These are phyloP conservation scores for Calophaca sinica DNA, from an alignment of 306 rosid species.

Conservation along the genomic window DNA sequence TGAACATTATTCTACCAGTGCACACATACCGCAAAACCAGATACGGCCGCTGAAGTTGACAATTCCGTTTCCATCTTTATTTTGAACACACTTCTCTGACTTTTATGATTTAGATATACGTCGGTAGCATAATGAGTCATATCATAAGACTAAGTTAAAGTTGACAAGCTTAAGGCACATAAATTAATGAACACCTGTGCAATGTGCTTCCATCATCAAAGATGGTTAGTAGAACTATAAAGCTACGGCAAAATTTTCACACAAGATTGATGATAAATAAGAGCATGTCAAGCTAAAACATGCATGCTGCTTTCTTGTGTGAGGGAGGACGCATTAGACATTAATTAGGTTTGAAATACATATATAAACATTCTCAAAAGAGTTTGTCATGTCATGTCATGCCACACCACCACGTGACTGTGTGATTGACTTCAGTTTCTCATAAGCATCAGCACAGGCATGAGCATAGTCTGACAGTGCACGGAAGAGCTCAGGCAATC, in stretches of 20 bases:
- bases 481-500: conserved; percentile 84
- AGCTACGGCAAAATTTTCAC: conserved; percentile 54
- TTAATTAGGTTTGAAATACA: conserved; percentile 40
- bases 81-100: conserved; percentile 34
- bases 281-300: conserved; percentile 40
- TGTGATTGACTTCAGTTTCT: conserved; percentile 57
- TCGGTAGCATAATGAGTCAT: conserved; percentile 19
- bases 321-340: conserved; percentile 19
- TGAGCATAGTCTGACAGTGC: conserved; percentile 66
- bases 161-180: conserved; percentile 13
- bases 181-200: neutral
- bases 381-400: conserved; percentile 37
- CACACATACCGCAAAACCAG: conserved; percentile 15
- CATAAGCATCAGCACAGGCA: conserved; percentile 68
- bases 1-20: conserved; percentile 16
- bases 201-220: conserved; percentile 33
- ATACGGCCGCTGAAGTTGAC: conserved; percentile 17
- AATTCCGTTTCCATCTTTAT: conserved; percentile 27
- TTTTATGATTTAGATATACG: neutral
- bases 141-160: conserved; percentile 4
- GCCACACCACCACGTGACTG: conserved; percentile 41
- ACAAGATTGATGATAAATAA: conserved; percentile 43
- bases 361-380: conserved; percentile 15
- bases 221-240: conserved; percentile 29
- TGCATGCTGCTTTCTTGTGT: conserved; percentile 47